A percentile compares a stretch with the other conserved stretches of the same genome.
These are phyloP conservation scores for Kingdonia uniflora DNA, from an alignment of 164 flowering plant genomes.

Conservation along the genomic window DNA sequence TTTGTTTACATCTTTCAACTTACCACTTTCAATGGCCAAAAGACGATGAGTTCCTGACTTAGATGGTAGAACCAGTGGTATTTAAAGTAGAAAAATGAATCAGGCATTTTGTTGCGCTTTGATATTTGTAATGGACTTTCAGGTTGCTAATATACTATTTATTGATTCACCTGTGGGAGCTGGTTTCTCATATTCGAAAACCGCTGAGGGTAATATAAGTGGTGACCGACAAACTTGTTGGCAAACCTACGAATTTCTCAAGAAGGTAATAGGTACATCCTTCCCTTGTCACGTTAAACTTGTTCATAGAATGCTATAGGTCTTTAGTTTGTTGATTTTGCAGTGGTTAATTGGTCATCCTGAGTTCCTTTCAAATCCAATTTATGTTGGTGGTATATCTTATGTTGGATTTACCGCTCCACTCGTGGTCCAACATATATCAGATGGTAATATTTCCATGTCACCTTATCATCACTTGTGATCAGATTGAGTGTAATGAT, in stretches of 20 bases:
- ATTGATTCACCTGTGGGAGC: neutral
- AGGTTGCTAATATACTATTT: slow-evolving; percentile 1
- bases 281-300: neutral
- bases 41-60: no score
- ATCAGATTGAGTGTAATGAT: neutral
- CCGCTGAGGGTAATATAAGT: neutral
- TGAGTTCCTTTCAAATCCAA: slow-evolving; percentile 17
- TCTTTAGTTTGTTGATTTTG: neutral
- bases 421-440: slow-evolving; percentile 12
- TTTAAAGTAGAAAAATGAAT: neutral
- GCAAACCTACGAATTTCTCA: slow-evolving; percentile 1
- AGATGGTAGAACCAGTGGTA: neutral
- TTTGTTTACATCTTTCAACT: neutral
- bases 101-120: neutral
- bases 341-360: slow-evolving; percentile 15
- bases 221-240: neutral
- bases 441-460: slow-evolving; percentile 20
- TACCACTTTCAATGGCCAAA: neutral
- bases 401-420: slow-evolving; percentile 25
- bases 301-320: neutral
- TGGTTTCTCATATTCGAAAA: slow-evolving; percentile 2
- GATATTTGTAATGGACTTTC: no score
- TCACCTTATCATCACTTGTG: no score
- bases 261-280: neutral
- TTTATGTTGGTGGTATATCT: slow-evolving; percentile 30